Base-by-base conservation (phyloP, 768 basidiomycete genomes). In the Melanogaster broomeanus region DNA sequence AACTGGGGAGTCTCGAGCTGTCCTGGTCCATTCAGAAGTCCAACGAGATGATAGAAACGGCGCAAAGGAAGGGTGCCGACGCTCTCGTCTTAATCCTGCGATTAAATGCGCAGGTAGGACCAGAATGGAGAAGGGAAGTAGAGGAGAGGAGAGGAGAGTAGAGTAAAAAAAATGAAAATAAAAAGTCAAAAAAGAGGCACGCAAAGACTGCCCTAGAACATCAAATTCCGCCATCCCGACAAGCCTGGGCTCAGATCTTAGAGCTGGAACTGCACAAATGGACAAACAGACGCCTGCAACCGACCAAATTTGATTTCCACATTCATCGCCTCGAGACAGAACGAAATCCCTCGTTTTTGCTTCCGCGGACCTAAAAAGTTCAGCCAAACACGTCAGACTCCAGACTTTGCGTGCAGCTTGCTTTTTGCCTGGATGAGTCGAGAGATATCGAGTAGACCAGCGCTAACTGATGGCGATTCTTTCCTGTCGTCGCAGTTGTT, bases 341-440 rank as follows among this genome's bases (percentile, higher is more conserved):
- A 21, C 33, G 18, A 40, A 35, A 30, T 16, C 24, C 37, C 6
- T 37, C 39, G 27, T 38, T 37, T 53, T 37, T 53, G 52, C 52
- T 53, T 53, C 52, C 52, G 33, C 16, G 47, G 52, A 38, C 49
- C 31, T n/a, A 30, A 42, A 9, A 30, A 8, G 19, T 47, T 6
- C 11, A 42, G 15, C 6, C 40, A 22, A n/a, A 19, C 16, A 42
- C n/a, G 15, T n/a, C 40, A 16, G 40, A 11, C 30, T n/a, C n/a
- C n/a, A n/a, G n/a, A n/a, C n/a, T n/a, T 30, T 30, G 30, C 30
- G 11, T 30, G 30, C 30, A 3, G 30, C 12, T 30, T 30, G 6
- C 9, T 19, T 22, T n/a, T 42, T 10, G 15, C 21, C 19, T 5
- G 40, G 9, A 6, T 12, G n/a, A n/a, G n/a, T 24, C 16, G 40